Conservation (phyloP, 2,329 filamentous ascomycete genomes). For the Diaporthe sp. region DNA sequence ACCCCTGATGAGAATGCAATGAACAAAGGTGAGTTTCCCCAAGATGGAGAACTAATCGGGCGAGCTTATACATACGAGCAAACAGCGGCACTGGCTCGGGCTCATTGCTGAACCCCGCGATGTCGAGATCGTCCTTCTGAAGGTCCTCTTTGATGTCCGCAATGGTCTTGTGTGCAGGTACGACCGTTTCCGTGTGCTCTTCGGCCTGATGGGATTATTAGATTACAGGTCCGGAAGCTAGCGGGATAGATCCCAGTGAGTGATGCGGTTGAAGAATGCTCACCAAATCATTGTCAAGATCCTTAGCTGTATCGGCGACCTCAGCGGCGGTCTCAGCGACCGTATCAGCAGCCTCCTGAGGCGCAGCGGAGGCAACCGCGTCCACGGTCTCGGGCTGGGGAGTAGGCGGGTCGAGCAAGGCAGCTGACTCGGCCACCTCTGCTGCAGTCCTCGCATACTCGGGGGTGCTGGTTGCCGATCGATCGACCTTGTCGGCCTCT, state of each 20-base stretch:
- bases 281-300: constrained; percentile 30
- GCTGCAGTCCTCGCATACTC: constrained; percentile 48
- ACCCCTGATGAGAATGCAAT: background rate
- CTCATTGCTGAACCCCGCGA: constrained; percentile 33
- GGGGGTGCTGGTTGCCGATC: constrained; percentile 47
- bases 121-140: constrained; percentile 34
- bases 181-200: background rate
- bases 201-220: constrained; percentile 17
- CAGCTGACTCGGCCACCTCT: constrained; percentile 54
- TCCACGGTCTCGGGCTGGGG: constrained; percentile 51
- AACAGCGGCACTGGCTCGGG: constrained; percentile 35
- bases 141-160: constrained; percentile 33
- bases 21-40: background rate
- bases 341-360: constrained; percentile 54
- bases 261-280: background rate
- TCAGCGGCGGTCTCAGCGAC: constrained; percentile 63
- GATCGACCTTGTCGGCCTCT: constrained; percentile 34
- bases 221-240: background rate
- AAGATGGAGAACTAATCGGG: background rate
- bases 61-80: constrained; percentile 27
- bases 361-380: constrained; percentile 53
- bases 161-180: constrained; percentile 3
- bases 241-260: background rate
- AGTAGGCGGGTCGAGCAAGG: constrained; percentile 48
- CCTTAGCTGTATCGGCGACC: constrained; percentile 57